Evolutionary conservation across 805 yeast genomes (phyloP), one percentile per base, ranked within the genome.

Genomic region (Yarrowia keelungensis): DNA sequence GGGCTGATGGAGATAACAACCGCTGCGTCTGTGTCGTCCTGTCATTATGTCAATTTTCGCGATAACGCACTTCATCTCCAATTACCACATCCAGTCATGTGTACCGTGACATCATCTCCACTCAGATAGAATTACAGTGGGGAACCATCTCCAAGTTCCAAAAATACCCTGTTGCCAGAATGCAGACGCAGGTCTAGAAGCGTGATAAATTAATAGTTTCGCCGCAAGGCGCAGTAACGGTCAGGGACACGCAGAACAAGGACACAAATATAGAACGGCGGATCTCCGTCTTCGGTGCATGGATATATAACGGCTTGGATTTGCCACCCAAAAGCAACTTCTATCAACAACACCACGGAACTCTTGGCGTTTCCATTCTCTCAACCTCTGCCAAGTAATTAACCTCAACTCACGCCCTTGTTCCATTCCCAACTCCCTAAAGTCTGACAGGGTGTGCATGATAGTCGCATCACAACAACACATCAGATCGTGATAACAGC

Each of bases 211-310:
- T 14, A 14, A 26, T 26, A 32, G 58, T 38, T 38, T 8, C 45
- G 59, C 59, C 59, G 59, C 59, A 53, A 53, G 59, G 59, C 59
- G 59, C 59, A 53, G 59, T 53, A 36, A 53, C 56, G 26, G 26
- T 12, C 42, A 51, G 56, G 58, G 12, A 53, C 16, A 36, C 35
- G 35, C 32, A 26, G 32, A 26, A 26, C 32, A 26, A 26, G 32
- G 16, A 7, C 36, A 50, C 56, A 35, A 39, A 50, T n/a, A 50
- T 50, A 35, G 41, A n/a, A 50, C 39, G 19, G 4, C 8, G 15
- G 14, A 9, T n/a, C 4, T 14, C 26, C 22, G 10, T 35, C 41
- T 50, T 32, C 22, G 41, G 22, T 36, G 22, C 19, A 51, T 51
- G 32, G 32, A 19, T 51, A 51, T 51, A 51, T 38, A 47, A 47